Evolutionary conservation across 2,329 filamentous ascomycete species (phyloP), one percentile per base, ranked within the genome.

Genomic region (Colletotrichum liriopes): DNA sequence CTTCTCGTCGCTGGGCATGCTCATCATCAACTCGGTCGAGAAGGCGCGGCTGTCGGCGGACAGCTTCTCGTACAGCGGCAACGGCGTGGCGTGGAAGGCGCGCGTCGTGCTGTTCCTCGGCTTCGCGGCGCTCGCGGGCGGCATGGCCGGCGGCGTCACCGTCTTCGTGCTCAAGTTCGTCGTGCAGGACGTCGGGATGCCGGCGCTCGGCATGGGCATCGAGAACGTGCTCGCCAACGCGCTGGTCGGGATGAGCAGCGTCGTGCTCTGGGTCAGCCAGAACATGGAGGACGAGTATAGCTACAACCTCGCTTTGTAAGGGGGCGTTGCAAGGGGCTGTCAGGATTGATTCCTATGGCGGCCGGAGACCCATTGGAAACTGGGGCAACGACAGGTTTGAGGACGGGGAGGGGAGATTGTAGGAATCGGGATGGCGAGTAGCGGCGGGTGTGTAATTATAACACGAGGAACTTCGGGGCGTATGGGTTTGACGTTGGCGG

Each of bases 221-320:
- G 90, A 91, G 82, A 92, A 92, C 74, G 85, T 92, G n/a, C 84
- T 92, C 45, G 88, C 89, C 74, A 92, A 92, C 81, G 89, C 84
- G 35, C 82, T 91, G 45, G 90, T 92, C 66, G 90, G 90, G 65
- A 79, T 91, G 67, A 90, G 89, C 81, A 88, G 88, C 29, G 90
- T 91, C 59, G 87, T 92, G 72, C 85, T 93, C 52, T 93, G 91
- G 91, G 82, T 93, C 67, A 91, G 88, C 82, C 91, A 93, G 85
- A 93, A 93, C 77, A 92, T 93, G 89, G 91, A 93, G 84, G 91
- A 92, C 77, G 91, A 93, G 81, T 93, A 92, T 77, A 87, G 90
- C 58, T 93, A 93, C 81, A 92, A 92, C 80, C 81, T 93, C 75
- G 86, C 90, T 72, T 84, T 93, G 74, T 91, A 80, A 95, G 70